Conservation (phyloP, 805 yeast genomes). For the Metschnikowia colocasiae region DNA sequence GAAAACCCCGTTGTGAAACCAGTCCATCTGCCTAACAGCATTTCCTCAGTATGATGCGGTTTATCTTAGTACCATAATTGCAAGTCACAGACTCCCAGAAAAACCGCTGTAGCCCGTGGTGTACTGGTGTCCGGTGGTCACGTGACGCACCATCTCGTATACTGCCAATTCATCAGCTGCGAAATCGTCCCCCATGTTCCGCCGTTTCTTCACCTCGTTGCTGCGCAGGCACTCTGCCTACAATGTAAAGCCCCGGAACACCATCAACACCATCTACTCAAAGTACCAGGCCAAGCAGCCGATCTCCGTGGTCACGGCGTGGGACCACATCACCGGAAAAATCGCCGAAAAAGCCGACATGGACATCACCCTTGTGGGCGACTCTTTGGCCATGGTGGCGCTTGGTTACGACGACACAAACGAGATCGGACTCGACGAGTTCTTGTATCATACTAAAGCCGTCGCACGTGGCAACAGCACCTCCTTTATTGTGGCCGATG, state of each 20-base stretch:
- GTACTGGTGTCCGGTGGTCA: background rate
- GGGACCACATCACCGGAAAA: conserved; percentile 75
- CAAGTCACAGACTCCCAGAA: too few species aligned
- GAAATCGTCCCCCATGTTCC: conserved; percentile 8
- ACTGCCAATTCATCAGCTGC: background rate
- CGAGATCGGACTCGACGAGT: conserved; percentile 74
- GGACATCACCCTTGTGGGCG: conserved; percentile 81
- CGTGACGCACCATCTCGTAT: background rate
- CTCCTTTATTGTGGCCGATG: conserved; percentile 74
- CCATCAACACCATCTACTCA: conserved; percentile 9
- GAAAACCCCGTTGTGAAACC: too few species aligned
- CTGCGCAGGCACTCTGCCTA: conserved; percentile 11
- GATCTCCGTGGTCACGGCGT: conserved; percentile 66
- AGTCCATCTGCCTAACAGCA: too few species aligned
- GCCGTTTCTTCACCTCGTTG: conserved; percentile 10
- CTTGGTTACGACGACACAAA: conserved; percentile 77
- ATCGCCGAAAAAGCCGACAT: conserved; percentile 63
- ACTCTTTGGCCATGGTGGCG: conserved; percentile 89
- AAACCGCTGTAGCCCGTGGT: too few species aligned
- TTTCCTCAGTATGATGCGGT: too few species aligned
- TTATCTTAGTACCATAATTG: too few species aligned
- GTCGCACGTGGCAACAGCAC: conserved; percentile 66
- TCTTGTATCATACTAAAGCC: conserved; percentile 69
- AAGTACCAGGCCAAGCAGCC: conserved; percentile 21
- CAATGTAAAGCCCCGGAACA: conserved; percentile 10